Evolutionary conservation across 192 early-diverging fungal species (phyloP).

Genomic region (Coemansia sp.): DNA sequence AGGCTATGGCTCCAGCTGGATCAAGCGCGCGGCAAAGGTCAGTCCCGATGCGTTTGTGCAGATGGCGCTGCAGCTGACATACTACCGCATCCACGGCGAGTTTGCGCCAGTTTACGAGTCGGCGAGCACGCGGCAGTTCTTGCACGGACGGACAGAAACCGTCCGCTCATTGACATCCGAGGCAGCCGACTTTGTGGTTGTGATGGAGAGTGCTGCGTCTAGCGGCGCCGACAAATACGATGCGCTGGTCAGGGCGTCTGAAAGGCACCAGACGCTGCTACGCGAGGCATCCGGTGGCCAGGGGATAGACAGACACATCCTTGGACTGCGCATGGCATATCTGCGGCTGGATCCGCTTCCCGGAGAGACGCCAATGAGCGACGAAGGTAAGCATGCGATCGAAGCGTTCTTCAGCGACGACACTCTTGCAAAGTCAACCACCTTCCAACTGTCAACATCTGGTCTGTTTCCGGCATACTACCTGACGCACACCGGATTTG

Average conservation of each 20-base stretch:
- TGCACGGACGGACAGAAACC: constrained; percentile 86
- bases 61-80: constrained; percentile 83
- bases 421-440: constrained; percentile 61
- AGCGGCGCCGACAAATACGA: constrained; percentile 42
- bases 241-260: constrained; percentile 62
- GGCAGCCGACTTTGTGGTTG: constrained; percentile 64
- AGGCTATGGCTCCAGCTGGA: constrained; percentile 70
- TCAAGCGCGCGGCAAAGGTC: constrained; percentile 68
- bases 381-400: constrained; percentile 16
- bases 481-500: constrained; percentile 81
- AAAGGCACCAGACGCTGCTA: constrained; percentile 71
- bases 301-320: constrained; percentile 80
- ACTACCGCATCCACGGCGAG: constrained; percentile 66
- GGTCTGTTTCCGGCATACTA: constrained; percentile 69
- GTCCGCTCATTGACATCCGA: constrained; percentile 74
- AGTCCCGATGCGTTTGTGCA: constrained; percentile 84
- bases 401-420: constrained; percentile 65
- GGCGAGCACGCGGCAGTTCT: constrained; percentile 73
- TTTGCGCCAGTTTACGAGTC: constrained; percentile 82
- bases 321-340: constrained; percentile 71
- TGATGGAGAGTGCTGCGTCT: constrained; percentile 58
- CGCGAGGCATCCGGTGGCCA: constrained; percentile 66
- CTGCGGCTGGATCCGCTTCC: constrained; percentile 54
- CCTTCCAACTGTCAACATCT: constrained; percentile 76
- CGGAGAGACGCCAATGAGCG: constrained; percentile 11